Conservation (phyloP, 805 yeast species). For the Lipomyces kockii region DNA sequence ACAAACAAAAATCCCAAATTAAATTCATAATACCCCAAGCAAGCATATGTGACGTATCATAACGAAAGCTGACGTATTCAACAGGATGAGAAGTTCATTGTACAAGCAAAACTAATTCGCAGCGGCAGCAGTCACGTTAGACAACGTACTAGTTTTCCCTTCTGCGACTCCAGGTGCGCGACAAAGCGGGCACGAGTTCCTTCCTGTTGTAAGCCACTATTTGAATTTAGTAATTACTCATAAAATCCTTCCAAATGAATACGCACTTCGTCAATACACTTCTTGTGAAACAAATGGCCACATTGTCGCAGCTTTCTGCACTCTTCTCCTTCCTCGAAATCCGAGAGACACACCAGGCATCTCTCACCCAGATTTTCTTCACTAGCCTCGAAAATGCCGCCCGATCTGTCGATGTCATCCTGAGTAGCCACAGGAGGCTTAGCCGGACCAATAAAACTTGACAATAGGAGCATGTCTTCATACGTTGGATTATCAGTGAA, state of each 20-base stretch:
- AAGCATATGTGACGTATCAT: neutral
- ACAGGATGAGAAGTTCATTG: neutral
- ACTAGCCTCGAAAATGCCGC: constrained; percentile 44
- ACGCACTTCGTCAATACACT: constrained; percentile 56
- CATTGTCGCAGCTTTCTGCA: constrained; percentile 55
- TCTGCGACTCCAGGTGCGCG: constrained; percentile 48
- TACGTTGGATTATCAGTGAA: constrained; percentile 56
- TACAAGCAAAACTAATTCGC: neutral
- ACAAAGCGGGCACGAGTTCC: constrained; percentile 56
- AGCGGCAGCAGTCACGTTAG: neutral
- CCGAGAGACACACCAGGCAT: constrained; percentile 60
- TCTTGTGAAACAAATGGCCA: constrained; percentile 58
- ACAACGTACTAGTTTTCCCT: neutral
- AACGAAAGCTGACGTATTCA: neutral
- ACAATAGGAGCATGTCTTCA: constrained; percentile 55
- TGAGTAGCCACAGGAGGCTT: constrained; percentile 52
- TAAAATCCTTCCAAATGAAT: neutral
- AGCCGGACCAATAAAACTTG: constrained; percentile 54
- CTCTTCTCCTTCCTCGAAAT: constrained; percentile 53
- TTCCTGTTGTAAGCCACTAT: constrained; percentile 50
- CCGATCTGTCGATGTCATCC: constrained; percentile 50
- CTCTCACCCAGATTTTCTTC: constrained; percentile 43
- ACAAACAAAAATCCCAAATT: neutral
- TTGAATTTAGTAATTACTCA: neutral
- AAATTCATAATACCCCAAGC: neutral